phyloP scores from a whole-genome alignment of 1,284 basidiomycete genomes.

The Cutaneotrichosporon sp. region DNA sequence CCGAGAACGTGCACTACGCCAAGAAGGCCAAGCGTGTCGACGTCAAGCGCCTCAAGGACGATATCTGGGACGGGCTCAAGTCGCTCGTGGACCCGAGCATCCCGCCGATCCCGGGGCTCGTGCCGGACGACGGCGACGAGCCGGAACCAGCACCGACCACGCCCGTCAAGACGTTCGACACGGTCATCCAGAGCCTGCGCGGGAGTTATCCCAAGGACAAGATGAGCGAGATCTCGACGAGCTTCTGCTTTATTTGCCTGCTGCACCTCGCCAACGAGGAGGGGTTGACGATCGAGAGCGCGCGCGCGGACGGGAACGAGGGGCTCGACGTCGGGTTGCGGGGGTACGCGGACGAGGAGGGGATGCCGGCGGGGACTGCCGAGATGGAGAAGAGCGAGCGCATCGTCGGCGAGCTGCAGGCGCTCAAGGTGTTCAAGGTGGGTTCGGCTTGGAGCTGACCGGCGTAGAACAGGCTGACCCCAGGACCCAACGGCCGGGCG shows the following conservation, averaged over 20 bases:
- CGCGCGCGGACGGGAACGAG: constrained; percentile 54
- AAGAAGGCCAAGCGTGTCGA: constrained; percentile 97
- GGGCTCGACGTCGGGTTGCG: constrained; percentile 49
- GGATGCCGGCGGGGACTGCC: constrained; percentile 17
- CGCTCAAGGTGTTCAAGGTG: constrained; percentile 51
- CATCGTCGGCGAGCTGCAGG: constrained; percentile 52
- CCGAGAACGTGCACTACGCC: constrained; percentile 91
- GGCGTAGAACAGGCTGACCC: constrained; percentile 5
- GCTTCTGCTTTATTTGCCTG: constrained; percentile 98
- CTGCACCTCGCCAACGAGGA: constrained; percentile 94
- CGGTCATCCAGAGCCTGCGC: constrained; percentile 79
- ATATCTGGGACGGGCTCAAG: constrained; percentile 91
- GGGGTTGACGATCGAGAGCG: constrained; percentile 74
- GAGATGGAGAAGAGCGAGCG: constrained; percentile 40
- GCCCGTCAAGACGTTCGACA: constrained; percentile 70
- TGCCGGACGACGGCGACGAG: background rate
- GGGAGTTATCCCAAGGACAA: constrained; percentile 85
- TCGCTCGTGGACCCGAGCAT: constrained; percentile 54
- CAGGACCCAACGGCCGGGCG: constrained; percentile 48
- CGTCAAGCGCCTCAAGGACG: constrained; percentile 94
- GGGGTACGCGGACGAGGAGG: constrained; percentile 38
- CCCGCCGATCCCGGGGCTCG: background rate
- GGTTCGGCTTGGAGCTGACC: constrained; percentile 11
- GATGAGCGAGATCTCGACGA: constrained; percentile 97
- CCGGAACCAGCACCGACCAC: constrained; percentile 56